Conservation (phyloP, 2,329 filamentous ascomycete genomes). For the Hypoxylon sp. region DNA sequence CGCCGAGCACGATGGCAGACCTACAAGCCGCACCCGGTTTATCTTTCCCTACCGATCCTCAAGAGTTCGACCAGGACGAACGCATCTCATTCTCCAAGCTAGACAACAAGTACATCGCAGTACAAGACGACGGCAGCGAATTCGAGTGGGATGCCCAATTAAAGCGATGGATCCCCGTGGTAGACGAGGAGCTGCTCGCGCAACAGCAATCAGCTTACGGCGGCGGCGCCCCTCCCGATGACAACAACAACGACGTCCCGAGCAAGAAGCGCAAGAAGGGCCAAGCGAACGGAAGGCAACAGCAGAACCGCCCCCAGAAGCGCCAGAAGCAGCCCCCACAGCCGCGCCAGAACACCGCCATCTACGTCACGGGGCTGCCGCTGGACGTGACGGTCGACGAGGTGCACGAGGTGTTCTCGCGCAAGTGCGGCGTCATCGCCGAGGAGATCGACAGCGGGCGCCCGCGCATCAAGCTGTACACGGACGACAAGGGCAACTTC, state of each 20-base stretch:
- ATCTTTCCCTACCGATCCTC: constrained; percentile 70
- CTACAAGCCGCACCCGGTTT: constrained; percentile 47
- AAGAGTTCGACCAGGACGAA: constrained; percentile 81
- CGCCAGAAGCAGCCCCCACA: constrained; percentile 64
- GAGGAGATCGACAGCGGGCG: constrained; percentile 92
- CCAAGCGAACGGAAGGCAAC: constrained; percentile 47
- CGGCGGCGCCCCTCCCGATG: constrained; percentile 55
- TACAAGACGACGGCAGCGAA: constrained; percentile 86
- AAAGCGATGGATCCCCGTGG: constrained; percentile 80
- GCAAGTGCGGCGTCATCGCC: constrained; percentile 89
- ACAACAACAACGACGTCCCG: constrained; percentile 47
- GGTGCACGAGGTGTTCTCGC: constrained; percentile 84
- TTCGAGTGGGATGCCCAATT: constrained; percentile 83
- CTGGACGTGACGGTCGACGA: constrained; percentile 83
- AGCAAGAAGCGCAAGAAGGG: constrained; percentile 60
- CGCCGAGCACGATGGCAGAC: constrained; percentile 44
- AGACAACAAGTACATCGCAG: constrained; percentile 85
- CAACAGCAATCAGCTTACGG: constrained; percentile 56
- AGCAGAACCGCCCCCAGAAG: constrained; percentile 59
- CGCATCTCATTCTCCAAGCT: constrained; percentile 90
- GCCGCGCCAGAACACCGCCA: constrained; percentile 83
- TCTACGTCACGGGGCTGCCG: constrained; percentile 93
- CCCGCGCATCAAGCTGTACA: constrained; percentile 94
- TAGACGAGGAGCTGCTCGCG: constrained; percentile 60
- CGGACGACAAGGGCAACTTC: constrained; percentile 83